A percentile compares a stretch with the other conserved stretches of the same genome.
These are phyloP conservation scores for Phoma sp. DNA, from an alignment of 2,329 filamentous ascomycete genomes.

Conservation along the genomic window DNA sequence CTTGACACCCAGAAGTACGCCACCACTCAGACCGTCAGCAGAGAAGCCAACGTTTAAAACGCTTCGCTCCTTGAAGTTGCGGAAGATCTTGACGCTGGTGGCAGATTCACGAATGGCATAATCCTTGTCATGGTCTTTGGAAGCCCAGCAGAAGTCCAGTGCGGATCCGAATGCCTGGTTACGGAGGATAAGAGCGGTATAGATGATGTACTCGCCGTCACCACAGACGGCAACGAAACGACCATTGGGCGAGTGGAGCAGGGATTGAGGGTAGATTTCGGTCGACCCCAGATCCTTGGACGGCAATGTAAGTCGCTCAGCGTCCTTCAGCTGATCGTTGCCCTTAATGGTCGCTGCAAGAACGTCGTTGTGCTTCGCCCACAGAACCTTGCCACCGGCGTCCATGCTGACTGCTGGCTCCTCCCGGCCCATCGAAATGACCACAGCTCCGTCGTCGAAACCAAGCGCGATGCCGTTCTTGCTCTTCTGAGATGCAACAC, in stretches of 20 bases:
- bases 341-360: constrained; percentile 95
- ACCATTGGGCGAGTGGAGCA: constrained; percentile 95
- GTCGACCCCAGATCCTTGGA: constrained; percentile 96
- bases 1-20: constrained; percentile 89
- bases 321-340: constrained; percentile 87
- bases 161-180: constrained; percentile 98
- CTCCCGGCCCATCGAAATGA: constrained; percentile 96
- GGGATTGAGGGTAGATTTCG: constrained; percentile 93
- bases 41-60: constrained; percentile 95
- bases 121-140: constrained; percentile 97
- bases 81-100: constrained; percentile 95
- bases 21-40: constrained; percentile 87
- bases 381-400: constrained; percentile 91
- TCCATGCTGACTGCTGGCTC: constrained; percentile 99
- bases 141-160: constrained; percentile 95
- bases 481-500: constrained; percentile 92
- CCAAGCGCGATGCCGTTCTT: constrained; percentile 94
- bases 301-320: constrained; percentile 80
- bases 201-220: constrained; percentile 98
- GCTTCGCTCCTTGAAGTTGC: constrained; percentile 95
- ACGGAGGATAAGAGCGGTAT: constrained; percentile 93
- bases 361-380: constrained; percentile 94
- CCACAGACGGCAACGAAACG: constrained; percentile 89
- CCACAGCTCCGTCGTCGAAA: constrained; percentile 96
- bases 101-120: constrained; percentile 95